Percentiles rank a stretch among this genome's conserved stretches.
Evolutionary conservation across 2,329 filamentous ascomycete genomes (phyloP).

Genomic region (Xylariaceae sp.): DNA sequence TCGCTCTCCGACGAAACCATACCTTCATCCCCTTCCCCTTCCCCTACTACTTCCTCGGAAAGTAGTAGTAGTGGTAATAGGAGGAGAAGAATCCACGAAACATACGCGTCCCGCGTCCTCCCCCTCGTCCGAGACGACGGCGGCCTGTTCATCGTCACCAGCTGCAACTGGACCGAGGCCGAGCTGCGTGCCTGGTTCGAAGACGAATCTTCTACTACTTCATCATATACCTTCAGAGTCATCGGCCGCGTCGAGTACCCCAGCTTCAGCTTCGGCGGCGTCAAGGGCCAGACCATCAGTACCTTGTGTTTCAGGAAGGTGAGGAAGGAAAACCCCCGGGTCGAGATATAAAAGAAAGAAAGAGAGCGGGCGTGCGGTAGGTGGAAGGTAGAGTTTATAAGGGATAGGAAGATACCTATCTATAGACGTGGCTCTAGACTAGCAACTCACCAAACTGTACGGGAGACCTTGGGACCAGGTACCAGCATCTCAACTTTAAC

Average conservation of each 20-base stretch:
- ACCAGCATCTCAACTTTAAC: no score
- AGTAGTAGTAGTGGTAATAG: no score
- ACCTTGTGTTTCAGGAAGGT: constrained; percentile 70
- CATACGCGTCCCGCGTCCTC: constrained; percentile 65
- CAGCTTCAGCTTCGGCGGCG: constrained; percentile 83
- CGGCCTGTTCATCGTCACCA: constrained; percentile 79
- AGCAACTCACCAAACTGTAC: no score
- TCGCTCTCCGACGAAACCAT: constrained; percentile 58
- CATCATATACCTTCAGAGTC: constrained; percentile 49
- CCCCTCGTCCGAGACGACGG: constrained; percentile 58
- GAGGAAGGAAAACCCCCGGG: constrained; percentile 20
- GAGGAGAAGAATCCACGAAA: constrained; percentile 69
- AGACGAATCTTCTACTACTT: constrained; percentile 23
- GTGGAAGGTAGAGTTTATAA: no score
- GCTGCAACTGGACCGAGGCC: constrained; percentile 95
- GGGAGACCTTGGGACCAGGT: no score
- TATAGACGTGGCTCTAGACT: no score
- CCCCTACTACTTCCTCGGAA: no score
- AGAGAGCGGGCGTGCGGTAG: no score
- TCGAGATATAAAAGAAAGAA: no score
- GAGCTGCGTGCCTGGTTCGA: constrained; percentile 80
- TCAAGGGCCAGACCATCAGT: constrained; percentile 82
- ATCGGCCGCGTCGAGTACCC: constrained; percentile 72
- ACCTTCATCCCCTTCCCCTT: background rate
- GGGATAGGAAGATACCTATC: no score